A percentile compares a stretch with the other conserved stretches of the same genome.
phyloP scores from a whole-genome alignment of 2,329 filamentous ascomycete genomes.

The Metarhizium brunneum region DNA sequence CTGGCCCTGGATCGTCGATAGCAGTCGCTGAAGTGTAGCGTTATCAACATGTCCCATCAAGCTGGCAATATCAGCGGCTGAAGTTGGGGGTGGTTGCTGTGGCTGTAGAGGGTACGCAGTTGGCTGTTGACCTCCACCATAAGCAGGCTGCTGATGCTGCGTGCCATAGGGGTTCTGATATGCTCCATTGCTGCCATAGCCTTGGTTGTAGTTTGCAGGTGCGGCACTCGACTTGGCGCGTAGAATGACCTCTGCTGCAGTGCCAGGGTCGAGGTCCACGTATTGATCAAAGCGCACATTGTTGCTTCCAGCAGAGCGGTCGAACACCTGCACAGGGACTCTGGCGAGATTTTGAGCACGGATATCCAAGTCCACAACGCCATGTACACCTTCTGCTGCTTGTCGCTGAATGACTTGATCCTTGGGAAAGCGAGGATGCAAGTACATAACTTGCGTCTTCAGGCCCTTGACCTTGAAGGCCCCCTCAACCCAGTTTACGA shows the following conservation, averaged over 20 bases:
- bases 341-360: conserved; percentile 60
- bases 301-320: conserved; percentile 62
- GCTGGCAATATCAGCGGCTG: conserved; percentile 46
- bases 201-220: conserved; percentile 19
- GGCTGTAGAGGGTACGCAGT: conserved; percentile 21
- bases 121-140: conserved; percentile 16
- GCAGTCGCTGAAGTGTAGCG: conserved; percentile 58
- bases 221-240: conserved; percentile 49
- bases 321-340: conserved; percentile 77
- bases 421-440: conserved; percentile 68
- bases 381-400: conserved; percentile 80
- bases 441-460: conserved; percentile 67
- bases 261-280: conserved; percentile 65
- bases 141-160: conserved; percentile 17
- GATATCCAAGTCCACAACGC: conserved; percentile 68
- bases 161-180: conserved; percentile 23
- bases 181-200: conserved; percentile 16
- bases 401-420: conserved; percentile 75
- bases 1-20: conserved; percentile 44
- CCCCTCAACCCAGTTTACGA: conserved; percentile 73
- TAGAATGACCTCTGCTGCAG: conserved; percentile 72
- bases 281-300: conserved; percentile 85
- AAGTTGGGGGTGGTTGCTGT: conserved; percentile 25
- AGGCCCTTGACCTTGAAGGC: conserved; percentile 65
- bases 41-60: conserved; percentile 61